Evolutionary conservation across 2,329 filamentous ascomycete genomes (phyloP), one percentile per base, ranked within the genome.

Genomic region (Epichloe gansuensis): DNA sequence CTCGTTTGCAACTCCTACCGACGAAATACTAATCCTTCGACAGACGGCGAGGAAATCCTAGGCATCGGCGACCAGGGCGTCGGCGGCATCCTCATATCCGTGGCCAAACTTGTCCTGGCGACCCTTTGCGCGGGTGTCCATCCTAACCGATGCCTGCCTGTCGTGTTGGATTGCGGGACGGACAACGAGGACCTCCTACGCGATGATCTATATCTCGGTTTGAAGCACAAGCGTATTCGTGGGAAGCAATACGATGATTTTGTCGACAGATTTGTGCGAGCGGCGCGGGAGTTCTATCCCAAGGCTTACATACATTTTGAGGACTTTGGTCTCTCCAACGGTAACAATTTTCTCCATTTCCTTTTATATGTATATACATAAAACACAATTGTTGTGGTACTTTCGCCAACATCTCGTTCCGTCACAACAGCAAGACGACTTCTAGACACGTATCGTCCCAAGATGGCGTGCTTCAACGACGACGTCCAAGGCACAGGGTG

Each of bases 21-120:
- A 17, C 17, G 41, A 25, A 5, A 21, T 43, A 21, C 41, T 23
- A 12, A 43, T 13, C 4, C 17, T 5, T 23, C 41, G 12, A 12
- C 48, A 76, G 73, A 81, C 57, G 78, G 79, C 6, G 78, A 82
- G 56, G 74, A 90, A 69, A 95, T 95, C 46, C 75, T 95, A 0
- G 89, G 90, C 1, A 94, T 95, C 54, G 89, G 90, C 1, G 90
- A 95, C 62, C 89, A 95, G 68, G 90, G 90, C 1, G 85, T 88
- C 1, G 89, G 90, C 5, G 88, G 85, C 2, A 85, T 95, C 50
- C 73, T 94, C 41, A 95, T 95, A 54, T 90, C 85, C 2, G 76
- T 88, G 1, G 90, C 90, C 6, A 95, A 95, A 64, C 72, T 95
- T 31, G 84, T 85, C 9, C 75, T 95, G 43, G 89, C 88, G 28